phyloP scores from a whole-genome alignment of 208 protist species.

The Phytomonas francai region DNA sequence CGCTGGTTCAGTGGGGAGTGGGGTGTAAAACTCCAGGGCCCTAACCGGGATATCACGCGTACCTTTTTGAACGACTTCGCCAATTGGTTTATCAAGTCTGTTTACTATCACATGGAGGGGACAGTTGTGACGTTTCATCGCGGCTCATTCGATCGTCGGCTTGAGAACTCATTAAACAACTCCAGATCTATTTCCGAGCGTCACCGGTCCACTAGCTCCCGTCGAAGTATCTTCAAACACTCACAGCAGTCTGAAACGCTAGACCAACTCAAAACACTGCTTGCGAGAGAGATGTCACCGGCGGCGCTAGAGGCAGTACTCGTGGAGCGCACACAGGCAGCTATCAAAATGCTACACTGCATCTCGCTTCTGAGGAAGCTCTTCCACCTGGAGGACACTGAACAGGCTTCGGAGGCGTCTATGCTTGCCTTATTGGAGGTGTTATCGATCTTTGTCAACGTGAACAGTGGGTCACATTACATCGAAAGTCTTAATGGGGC shows the following conservation, averaged over 20 bases:
- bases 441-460: conserved; percentile 38
- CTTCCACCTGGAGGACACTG: background rate
- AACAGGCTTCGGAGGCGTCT: conserved; percentile 11
- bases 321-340: conserved; percentile 40
- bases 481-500: conserved; percentile 53
- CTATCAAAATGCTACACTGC: conserved; percentile 50
- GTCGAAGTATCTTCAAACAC: conserved; percentile 51
- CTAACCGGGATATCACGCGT: conserved; percentile 39
- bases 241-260: conserved; percentile 51
- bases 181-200: conserved; percentile 58
- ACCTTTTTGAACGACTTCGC: conserved; percentile 52
- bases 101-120: conserved; percentile 26
- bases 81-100: conserved; percentile 52
- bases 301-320: conserved; percentile 51
- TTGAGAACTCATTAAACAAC: conserved; percentile 31
- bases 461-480: conserved; percentile 48
- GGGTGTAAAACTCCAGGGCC: conserved; percentile 70
- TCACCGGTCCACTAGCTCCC: conserved; percentile 39
- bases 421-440: conserved; percentile 31
- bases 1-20: conserved; percentile 87
- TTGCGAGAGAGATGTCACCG: conserved; percentile 47
- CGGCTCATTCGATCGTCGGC: conserved; percentile 20
- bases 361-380: conserved; percentile 32
- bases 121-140: background rate
- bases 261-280: conserved; percentile 61